Base-by-base conservation (phyloP, 257 asterid genomes). In the Cynanchum wilfordii region DNA sequence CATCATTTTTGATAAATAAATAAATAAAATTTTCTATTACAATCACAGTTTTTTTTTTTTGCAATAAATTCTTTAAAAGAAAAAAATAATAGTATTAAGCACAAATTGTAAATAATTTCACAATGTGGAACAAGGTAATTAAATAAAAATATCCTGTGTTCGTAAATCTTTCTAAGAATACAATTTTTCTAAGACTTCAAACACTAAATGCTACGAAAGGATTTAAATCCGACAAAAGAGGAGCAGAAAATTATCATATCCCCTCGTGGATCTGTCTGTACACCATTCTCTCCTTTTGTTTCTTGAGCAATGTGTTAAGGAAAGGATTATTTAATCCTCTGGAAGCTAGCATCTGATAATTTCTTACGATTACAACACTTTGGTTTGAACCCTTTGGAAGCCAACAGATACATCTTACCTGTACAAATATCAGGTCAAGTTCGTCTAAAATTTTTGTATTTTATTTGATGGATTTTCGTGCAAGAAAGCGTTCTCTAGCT, bases 401-500 rank as follows among this genome's bases (percentile, higher is more conserved):
- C 66, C 42, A 27, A 27, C 64, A 29, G 10, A 13, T 12, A 27
- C 1, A 60, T 33, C 47, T 30, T 63, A 16, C 69, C 38, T 63
- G 68, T 20, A 15, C 25, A 2, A 62, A 24, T 63, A 33, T 63
- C 47, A 10, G 20, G 29, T 64, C 64, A 36, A 36, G 69, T 64
- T 7, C 7, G n/a, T 64, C 27, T 44, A 36, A 15, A 15, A 51
- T 51, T 16, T 51, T n/a, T 50, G 12, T 62, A 2, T 29, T 3
- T 33, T 19, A 64, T 64, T 64, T 64, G 69, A 7, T 3, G 50
- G 69, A 36, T 71, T 74, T 82, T 29, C 86, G 86, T 40, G 84
- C 84, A 16, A 82, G 80, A 79, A 82, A 82, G 33, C 86, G 76
- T 47, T 75, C 86, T 44, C 86, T 79, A 54, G 86, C 86, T 58